phyloP scores from a whole-genome alignment of 805 yeast genomes.

The Sugiyamaella floridensis region DNA sequence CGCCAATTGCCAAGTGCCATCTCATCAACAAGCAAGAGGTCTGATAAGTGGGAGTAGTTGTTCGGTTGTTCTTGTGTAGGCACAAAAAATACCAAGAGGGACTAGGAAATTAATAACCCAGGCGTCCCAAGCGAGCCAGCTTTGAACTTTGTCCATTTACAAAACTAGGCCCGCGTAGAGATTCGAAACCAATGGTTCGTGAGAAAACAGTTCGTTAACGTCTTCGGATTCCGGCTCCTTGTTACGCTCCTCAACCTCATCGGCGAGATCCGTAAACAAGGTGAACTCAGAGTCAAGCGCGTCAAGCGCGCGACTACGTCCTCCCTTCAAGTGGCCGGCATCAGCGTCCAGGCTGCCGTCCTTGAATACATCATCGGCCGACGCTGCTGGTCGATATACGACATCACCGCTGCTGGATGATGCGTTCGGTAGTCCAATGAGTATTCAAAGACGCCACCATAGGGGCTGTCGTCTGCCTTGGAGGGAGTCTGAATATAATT shows the following conservation, averaged over 20 bases:
- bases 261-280: constrained; percentile 15
- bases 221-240: neutral
- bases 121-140: neutral
- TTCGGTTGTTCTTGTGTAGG: neutral
- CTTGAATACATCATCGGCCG: constrained; percentile 11
- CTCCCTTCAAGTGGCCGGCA: neutral
- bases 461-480: neutral
- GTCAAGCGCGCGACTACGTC: neutral
- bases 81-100: neutral
- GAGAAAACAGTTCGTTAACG: constrained; percentile 4
- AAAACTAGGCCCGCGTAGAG: constrained; percentile 18
- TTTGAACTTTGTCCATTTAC: neutral
- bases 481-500: neutral
- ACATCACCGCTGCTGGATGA: constrained; percentile 29
- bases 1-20: constrained; percentile 3
- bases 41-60: neutral
- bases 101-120: neutral
- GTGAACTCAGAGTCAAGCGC: constrained; percentile 9
- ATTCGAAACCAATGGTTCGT: constrained; percentile 17
- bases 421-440: constrained; percentile 22
- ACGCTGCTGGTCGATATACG: constrained; percentile 23
- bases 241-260: constrained; percentile 5
- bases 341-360: neutral
- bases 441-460: neutral
- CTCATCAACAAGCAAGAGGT: neutral